Evolutionary conservation across 164 flowering plant genomes (phyloP).

Genomic region (Vitis amurensis): DNA sequence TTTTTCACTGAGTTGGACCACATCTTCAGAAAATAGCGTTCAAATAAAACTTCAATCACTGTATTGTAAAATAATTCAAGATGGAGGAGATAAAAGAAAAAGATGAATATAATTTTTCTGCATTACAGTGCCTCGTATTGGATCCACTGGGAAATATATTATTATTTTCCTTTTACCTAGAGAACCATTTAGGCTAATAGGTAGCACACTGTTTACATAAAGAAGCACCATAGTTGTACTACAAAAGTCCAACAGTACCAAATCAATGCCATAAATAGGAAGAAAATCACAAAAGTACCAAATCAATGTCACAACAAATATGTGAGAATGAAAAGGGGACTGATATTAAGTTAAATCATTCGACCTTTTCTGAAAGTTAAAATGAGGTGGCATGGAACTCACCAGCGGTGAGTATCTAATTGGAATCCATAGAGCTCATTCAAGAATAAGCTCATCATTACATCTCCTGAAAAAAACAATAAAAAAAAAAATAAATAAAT

Average conservation of each 20-base stretch:
- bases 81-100: background rate
- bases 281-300: no score
- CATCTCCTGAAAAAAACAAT: constrained; percentile 61
- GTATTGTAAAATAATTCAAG: background rate
- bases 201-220: no score
- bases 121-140: background rate
- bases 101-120: background rate
- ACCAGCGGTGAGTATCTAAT: constrained; percentile 89
- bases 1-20: background rate
- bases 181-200: no score
- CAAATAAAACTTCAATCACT: background rate
- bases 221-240: no score
- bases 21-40: background rate
- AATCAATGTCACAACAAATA: background rate
- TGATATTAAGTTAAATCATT: background rate
- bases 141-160: no score
- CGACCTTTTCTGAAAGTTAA: background rate
- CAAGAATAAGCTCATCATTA: constrained; percentile 90
- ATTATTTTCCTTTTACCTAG: no score
- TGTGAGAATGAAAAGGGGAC: background rate
- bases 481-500: no score
- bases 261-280: no score
- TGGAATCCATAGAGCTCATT: constrained; percentile 98
- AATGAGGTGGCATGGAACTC: constrained; percentile 8
- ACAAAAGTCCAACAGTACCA: no score